Evolutionary conservation across 139 green algal species (phyloP).

Genomic region (Volvox reticuliferus): DNA sequence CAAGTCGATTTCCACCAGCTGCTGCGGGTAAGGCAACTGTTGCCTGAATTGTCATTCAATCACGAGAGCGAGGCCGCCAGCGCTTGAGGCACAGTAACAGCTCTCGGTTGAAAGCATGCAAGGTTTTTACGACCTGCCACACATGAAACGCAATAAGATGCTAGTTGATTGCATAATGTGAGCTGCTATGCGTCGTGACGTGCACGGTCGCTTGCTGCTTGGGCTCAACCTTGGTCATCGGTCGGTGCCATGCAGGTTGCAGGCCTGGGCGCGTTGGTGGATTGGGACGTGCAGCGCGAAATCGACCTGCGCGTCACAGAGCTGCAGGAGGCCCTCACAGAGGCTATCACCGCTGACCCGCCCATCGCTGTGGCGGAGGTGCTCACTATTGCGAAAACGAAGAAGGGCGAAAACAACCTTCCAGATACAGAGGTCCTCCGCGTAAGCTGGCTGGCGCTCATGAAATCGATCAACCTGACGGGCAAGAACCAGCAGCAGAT

Average conservation of each 20-base stretch:
- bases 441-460: constrained; percentile 86
- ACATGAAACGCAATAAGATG: no score
- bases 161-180: not conserved
- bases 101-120: no score
- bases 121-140: no score
- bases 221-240: not conserved
- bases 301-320: constrained; percentile 85
- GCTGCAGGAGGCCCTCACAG: constrained; percentile 74
- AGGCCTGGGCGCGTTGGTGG: constrained; percentile 80
- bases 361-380: constrained; percentile 63
- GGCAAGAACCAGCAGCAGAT: constrained; percentile 97
- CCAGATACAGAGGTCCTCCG: constrained; percentile 68
- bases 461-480: constrained; percentile 81
- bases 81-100: no score
- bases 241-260: constrained; percentile 52
- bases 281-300: constrained; percentile 88
- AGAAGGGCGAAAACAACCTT: constrained; percentile 80
- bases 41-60: no score
- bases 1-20: constrained; percentile 79
- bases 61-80: no score
- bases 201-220: not conserved
- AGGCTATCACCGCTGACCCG: constrained; percentile 78
- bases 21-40: constrained; percentile 75
- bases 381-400: constrained; percentile 75
- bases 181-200: not conserved